A percentile compares a stretch with the other conserved stretches of the same genome.
Conservation (phyloP, 805 yeast genomes). For the Wickerhamiella sergipiensis region DNA sequence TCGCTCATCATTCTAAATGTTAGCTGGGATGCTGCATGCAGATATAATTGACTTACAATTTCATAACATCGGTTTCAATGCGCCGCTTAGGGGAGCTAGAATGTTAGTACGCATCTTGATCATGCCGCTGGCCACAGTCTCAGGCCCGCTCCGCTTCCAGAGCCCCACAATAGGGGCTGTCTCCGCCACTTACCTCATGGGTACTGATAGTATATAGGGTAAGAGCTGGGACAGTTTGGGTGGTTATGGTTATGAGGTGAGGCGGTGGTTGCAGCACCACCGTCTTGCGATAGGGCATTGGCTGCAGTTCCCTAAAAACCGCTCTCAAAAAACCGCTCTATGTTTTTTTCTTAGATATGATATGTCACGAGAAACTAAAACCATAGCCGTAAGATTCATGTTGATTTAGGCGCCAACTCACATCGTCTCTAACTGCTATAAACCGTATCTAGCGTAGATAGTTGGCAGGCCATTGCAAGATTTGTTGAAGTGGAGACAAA, state of each 20-base stretch:
- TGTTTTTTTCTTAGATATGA: too few relatives aligned
- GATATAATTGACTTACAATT: conserved; percentile 40
- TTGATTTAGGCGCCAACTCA: too few relatives aligned
- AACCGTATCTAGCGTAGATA: too few relatives aligned
- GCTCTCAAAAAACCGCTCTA: too few relatives aligned
- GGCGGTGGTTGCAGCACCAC: background rate
- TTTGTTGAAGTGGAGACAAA: too few relatives aligned
- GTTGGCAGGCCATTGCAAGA: too few relatives aligned
- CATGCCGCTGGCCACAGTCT: too few relatives aligned
- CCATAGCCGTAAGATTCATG: too few relatives aligned
- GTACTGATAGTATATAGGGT: background rate
- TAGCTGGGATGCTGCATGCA: background rate
- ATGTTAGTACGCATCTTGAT: background rate
- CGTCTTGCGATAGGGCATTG: background rate
- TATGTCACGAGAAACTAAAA: too few relatives aligned
- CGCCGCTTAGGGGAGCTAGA: conserved; percentile 35
- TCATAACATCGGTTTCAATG: conserved; percentile 93
- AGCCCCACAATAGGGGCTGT: background rate
- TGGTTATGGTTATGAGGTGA: background rate
- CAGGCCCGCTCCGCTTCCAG: too few relatives aligned
- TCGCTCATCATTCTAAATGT: conserved; percentile 63
- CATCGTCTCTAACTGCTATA: too few relatives aligned
- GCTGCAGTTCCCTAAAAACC: too few relatives aligned
- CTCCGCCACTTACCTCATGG: conserved; percentile 3
- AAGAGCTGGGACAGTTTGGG: background rate